A percentile compares a stretch with the other conserved stretches of the same genome.
Conservation (phyloP, 306 rosid genomes). For the Lathyrus aphaca region DNA sequence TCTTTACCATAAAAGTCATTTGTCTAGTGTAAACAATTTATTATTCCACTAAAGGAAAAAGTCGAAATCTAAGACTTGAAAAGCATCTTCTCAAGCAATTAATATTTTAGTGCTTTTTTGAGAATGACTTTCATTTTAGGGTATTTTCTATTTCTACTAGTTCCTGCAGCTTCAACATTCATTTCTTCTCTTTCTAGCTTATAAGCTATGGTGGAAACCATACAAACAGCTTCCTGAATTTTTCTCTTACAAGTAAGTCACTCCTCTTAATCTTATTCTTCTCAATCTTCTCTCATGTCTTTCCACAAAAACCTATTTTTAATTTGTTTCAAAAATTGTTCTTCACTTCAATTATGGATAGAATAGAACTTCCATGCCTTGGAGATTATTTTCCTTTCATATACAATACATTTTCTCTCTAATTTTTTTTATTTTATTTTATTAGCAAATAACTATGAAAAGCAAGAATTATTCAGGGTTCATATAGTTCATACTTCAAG, state of each 20-base stretch:
- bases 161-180: neutral
- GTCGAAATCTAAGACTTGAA: constrained; percentile 32
- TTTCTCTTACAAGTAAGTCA: constrained; percentile 48
- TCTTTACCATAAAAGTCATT: neutral
- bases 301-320: constrained; percentile 14
- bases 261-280: constrained; percentile 4
- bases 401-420: neutral
- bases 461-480: neutral
- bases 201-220: constrained; percentile 37
- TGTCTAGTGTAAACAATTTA: neutral
- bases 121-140: constrained; percentile 41
- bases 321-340: neutral
- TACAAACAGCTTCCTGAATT: constrained; percentile 35
- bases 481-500: neutral
- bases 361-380: constrained; percentile 15
- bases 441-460: neutral
- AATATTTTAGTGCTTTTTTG: constrained; percentile 31
- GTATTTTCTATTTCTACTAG: constrained; percentile 29
- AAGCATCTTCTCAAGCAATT: constrained; percentile 36
- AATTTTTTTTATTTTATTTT: neutral
- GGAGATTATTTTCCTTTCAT: neutral
- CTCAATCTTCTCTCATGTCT: constrained; percentile 22
- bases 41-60: constrained; percentile 16
- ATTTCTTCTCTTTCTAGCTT: constrained; percentile 40
- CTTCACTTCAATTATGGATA: neutral